A percentile compares a stretch with the other conserved stretches of the same genome.
phyloP scores from a whole-genome alignment of 2,329 filamentous ascomycete genomes.

The Aspergillus brunneoviolaceus region DNA sequence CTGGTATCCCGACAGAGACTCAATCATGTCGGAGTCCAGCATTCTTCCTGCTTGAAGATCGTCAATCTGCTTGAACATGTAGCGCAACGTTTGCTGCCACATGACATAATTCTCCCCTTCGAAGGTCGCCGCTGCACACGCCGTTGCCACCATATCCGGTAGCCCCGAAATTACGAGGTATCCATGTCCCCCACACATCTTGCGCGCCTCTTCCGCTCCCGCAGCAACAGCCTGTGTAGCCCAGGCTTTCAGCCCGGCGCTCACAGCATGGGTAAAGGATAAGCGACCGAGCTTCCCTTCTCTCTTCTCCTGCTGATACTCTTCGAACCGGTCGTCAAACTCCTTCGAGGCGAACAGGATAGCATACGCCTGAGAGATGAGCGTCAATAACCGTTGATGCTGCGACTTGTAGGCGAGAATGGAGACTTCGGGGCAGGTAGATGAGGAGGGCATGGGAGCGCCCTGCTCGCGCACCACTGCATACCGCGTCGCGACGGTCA shows the following conservation, averaged over 20 bases:
- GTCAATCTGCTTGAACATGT: constrained; percentile 52
- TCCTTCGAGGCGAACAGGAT: constrained; percentile 46
- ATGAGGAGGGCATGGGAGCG: constrained; percentile 46
- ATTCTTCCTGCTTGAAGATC: no score
- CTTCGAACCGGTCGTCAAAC: constrained; percentile 52
- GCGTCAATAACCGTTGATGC: constrained; percentile 54
- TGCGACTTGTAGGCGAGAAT: constrained; percentile 57
- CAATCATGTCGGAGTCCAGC: no score
- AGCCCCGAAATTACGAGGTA: constrained; percentile 55
- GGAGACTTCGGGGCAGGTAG: constrained; percentile 39
- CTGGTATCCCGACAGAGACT: no score
- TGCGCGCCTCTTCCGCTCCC: constrained; percentile 55
- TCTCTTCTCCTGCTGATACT: constrained; percentile 49
- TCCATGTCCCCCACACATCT: constrained; percentile 56
- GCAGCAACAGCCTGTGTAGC: constrained; percentile 55
- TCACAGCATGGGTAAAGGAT: constrained; percentile 55
- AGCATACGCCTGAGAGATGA: constrained; percentile 55
- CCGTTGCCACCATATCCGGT: constrained; percentile 48
- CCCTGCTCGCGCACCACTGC: constrained; percentile 52
- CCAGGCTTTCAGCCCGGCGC: constrained; percentile 54
- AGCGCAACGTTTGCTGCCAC: constrained; percentile 50
- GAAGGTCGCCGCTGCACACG: constrained; percentile 51
- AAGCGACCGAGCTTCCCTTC: constrained; percentile 49
- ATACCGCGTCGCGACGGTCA: constrained; percentile 55
- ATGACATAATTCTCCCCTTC: constrained; percentile 61